phyloP scores from a whole-genome alignment of 2,329 filamentous ascomycete species.

The Diaporthe citri region DNA sequence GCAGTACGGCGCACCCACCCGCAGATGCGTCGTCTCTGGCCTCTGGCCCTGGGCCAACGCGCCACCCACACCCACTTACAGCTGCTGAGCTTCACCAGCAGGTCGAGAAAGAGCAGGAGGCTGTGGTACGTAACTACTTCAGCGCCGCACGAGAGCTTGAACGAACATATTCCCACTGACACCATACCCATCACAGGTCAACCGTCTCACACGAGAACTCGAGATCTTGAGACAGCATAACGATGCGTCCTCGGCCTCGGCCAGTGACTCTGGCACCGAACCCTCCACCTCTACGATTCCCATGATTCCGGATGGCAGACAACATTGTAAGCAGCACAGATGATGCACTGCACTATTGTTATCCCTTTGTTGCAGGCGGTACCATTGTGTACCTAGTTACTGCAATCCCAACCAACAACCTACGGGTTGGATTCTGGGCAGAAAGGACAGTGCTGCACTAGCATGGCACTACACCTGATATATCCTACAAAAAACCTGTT shows the following conservation, averaged over 20 bases:
- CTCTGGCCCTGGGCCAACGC: conserved; percentile 77
- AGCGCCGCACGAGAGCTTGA: neutral
- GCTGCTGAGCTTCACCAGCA: conserved; percentile 89
- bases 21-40: conserved; percentile 61
- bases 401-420: neutral
- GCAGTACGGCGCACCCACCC: conserved; percentile 43
- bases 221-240: conserved; percentile 82
- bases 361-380: no score
- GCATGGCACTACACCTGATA: neutral
- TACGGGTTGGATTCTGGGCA: neutral
- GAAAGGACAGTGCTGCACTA: neutral
- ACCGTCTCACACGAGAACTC: conserved; percentile 91
- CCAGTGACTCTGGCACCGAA: conserved; percentile 63
- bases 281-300: conserved; percentile 46
- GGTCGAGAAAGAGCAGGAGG: conserved; percentile 95
- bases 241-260: conserved; percentile 72
- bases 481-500: neutral
- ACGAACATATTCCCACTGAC: conserved; percentile 27
- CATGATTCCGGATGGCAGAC: conserved; percentile 55
- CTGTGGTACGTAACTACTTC: conserved; percentile 73
- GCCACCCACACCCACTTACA: conserved; percentile 89
- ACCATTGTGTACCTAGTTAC: neutral
- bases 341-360: neutral
- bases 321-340: conserved; percentile 49
- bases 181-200: conserved; percentile 70